Percentiles rank a stretch among this genome's conserved stretches.
Evolutionary conservation across 2,329 filamentous ascomycete species (phyloP).

Genomic region (Alternaria sp.): DNA sequence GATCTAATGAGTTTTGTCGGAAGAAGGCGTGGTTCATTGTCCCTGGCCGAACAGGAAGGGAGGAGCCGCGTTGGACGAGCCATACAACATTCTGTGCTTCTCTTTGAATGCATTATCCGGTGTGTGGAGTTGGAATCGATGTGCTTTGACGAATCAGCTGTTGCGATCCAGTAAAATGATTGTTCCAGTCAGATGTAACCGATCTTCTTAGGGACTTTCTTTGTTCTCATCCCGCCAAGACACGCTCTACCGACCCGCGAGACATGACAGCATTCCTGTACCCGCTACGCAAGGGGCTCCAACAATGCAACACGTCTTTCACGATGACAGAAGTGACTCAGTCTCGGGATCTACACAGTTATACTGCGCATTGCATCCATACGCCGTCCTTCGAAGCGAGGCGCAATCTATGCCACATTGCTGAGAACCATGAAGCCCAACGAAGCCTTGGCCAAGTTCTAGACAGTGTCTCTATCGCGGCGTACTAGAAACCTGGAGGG

Average conservation of each 20-base stretch:
- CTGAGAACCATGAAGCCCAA: neutral
- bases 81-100: slow-evolving; percentile 30
- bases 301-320: slow-evolving; percentile 35
- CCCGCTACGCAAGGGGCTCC: slow-evolving; percentile 47
- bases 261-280: slow-evolving; percentile 46
- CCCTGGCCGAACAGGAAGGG: slow-evolving; percentile 36
- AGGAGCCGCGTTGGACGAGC: slow-evolving; percentile 33
- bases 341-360: slow-evolving; percentile 29
- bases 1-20: slow-evolving; percentile 42
- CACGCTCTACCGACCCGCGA: slow-evolving; percentile 35
- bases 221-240: slow-evolving; percentile 48
- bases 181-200: slow-evolving; percentile 48
- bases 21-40: slow-evolving; percentile 48
- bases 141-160: slow-evolving; percentile 35
- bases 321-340: slow-evolving; percentile 27
- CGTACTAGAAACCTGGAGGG: slow-evolving; percentile 44
- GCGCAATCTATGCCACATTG: slow-evolving; percentile 13
- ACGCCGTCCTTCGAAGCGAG: slow-evolving; percentile 2
- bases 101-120: slow-evolving; percentile 49
- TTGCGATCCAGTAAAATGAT: slow-evolving; percentile 44
- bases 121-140: slow-evolving; percentile 21
- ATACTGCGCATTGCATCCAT: slow-evolving; percentile 11
- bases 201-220: slow-evolving; percentile 44
- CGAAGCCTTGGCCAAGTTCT: slow-evolving; percentile 25
- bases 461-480: slow-evolving; percentile 24